Conservation (phyloP, 78 protist species). For the Dictyostelium citrinum region DNA sequence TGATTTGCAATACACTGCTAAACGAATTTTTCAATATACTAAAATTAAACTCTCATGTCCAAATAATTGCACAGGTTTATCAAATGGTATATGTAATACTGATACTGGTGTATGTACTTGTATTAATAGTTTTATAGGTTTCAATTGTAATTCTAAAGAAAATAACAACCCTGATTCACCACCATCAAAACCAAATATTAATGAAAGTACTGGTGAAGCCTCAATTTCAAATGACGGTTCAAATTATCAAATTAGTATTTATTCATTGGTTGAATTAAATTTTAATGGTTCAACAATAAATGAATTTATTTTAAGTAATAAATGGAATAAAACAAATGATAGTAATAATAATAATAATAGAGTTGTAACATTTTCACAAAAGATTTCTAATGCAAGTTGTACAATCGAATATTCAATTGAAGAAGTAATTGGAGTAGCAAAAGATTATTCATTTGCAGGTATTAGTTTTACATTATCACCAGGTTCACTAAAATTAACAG, state of each 20-base stretch:
- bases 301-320: neutral
- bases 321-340: neutral
- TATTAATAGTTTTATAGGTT: neutral
- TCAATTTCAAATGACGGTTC: neutral
- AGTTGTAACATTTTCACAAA: neutral
- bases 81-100: neutral
- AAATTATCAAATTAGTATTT: neutral
- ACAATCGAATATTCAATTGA: neutral
- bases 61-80: neutral
- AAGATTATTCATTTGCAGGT: neutral
- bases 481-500: neutral
- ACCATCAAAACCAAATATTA: neutral
- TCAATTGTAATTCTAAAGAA: neutral
- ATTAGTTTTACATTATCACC: neutral
- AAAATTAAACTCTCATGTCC: neutral
- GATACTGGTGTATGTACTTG: neutral
- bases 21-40: neutral
- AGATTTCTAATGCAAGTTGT: neutral
- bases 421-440: neutral
- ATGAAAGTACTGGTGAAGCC: neutral
- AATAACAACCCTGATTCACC: neutral
- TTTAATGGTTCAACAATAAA: neutral
- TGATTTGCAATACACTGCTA: neutral
- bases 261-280: neutral
- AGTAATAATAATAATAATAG: neutral